Base-by-base conservation (phyloP, 192 early-diverging fungal genomes). In the Podochytrium sp. region DNA sequence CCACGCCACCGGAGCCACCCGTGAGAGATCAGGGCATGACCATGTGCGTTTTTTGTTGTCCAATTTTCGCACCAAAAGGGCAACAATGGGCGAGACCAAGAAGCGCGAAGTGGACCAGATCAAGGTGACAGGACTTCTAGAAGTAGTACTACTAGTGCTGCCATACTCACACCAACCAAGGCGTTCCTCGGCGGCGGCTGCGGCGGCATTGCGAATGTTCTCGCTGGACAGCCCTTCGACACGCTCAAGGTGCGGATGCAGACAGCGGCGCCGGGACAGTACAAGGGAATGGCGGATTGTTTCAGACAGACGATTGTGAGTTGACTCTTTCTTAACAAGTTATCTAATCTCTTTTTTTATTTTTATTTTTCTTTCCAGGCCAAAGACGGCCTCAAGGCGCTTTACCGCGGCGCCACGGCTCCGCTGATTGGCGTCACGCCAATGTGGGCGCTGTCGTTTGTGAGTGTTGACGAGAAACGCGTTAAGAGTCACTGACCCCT, bases 391-490 rank as follows among this genome's bases (percentile, higher is more conserved):
- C 57, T 97, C 50, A 82, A 89, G 42, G 96, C 95, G 70, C 86
- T 99, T 57, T 99, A 99, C 89, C 92, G 92, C 50, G 97, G 97
- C 47, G 97, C 98, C 92, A 87, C 90, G 3, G 90, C 96, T 16
- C 97, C 97, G 42, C 81, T 99, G 33, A 85, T 93, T 42, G 95
- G 95, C 43, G 92, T 96, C 30, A 99, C 97, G 33, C 95, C 97
- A 37, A 95, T 98, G 80, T 97, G 95, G 83, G 95, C 96, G 47
- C 89, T 96, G 35, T 92, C 89, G 73, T 99, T 97, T 87, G 97
- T 92, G 93, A 93, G 88, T n/a, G n/a, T n/a, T n/a, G n/a, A n/a
- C n/a, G n/a, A 76, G 56, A 76, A 65, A 34, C 12, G 20, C 23
- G 23, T 55, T 29, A 55, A 55, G 20, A 7, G 43, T 47, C 16